Evolutionary conservation across 2,329 filamentous ascomycete genomes (phyloP).

Genomic region (Elsinoe arachidis): DNA sequence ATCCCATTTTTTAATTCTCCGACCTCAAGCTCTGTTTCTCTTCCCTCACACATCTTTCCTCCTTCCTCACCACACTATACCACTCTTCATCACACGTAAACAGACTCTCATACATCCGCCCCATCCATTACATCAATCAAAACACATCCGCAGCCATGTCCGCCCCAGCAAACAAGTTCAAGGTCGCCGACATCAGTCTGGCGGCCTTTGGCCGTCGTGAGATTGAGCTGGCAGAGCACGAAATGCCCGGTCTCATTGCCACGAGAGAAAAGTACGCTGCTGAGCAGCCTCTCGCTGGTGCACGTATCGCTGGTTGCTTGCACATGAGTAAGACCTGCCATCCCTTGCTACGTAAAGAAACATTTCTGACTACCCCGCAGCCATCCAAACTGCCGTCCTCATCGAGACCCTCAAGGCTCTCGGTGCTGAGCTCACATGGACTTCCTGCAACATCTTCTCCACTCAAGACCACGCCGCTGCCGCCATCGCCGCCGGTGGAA

Average conservation of each 20-base stretch:
- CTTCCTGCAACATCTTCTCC: conserved; percentile 99
- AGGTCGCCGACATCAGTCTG: conserved; percentile 95
- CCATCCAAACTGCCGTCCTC: conserved; percentile 97
- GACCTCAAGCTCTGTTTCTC: conserved; percentile 9
- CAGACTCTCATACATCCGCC: background rate
- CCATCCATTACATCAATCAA: background rate
- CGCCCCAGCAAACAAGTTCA: conserved; percentile 87
- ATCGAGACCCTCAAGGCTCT: conserved; percentile 95
- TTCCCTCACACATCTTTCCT: background rate
- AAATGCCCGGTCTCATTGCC: conserved; percentile 96
- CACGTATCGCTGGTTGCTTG: conserved; percentile 93
- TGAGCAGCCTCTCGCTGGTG: conserved; percentile 89
- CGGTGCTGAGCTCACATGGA: conserved; percentile 97
- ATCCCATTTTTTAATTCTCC: conserved; percentile 10
- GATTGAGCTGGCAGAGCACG: conserved; percentile 88
- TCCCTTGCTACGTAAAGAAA: background rate
- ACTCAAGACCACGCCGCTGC: conserved; percentile 98
- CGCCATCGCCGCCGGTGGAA: conserved; percentile 86
- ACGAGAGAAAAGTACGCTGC: conserved; percentile 83
- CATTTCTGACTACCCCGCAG: conserved; percentile 29
- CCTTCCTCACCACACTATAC: background rate
- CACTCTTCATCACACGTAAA: background rate
- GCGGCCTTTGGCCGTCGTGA: conserved; percentile 98
- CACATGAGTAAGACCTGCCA: conserved; percentile 68
- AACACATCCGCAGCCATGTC: conserved; percentile 40